phyloP scores from a whole-genome alignment of 2,329 filamentous ascomycete species.

The Fusarium papillatum region DNA sequence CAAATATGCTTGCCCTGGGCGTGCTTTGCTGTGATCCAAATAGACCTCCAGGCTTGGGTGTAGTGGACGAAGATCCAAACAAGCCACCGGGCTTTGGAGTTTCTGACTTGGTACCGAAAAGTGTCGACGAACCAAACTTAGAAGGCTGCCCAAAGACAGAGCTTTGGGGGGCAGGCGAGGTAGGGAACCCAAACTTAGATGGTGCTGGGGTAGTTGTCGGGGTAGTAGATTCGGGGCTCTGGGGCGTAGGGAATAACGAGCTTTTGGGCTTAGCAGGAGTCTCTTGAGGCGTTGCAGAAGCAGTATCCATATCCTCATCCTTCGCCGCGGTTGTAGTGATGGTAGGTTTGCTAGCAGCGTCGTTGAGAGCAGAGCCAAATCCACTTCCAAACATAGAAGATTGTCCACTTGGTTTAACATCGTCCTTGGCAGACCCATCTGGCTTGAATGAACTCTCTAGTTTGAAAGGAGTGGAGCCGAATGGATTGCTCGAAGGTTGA shows the following conservation, averaged over 20 bases:
- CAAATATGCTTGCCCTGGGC: slow-evolving; percentile 39
- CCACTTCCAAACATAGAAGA: slow-evolving; percentile 71
- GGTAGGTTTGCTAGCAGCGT: slow-evolving; percentile 55
- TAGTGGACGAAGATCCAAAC: slow-evolving; percentile 42
- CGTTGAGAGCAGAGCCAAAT: slow-evolving; percentile 71
- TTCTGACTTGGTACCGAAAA: slow-evolving; percentile 47
- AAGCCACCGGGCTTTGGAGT: slow-evolving; percentile 38
- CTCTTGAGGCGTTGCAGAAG: slow-evolving; percentile 50
- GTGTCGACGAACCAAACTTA: slow-evolving; percentile 42
- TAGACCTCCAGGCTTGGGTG: slow-evolving; percentile 44
- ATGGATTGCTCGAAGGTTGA: slow-evolving; percentile 49
- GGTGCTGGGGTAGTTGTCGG: slow-evolving; percentile 67
- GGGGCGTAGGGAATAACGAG: slow-evolving; percentile 41
- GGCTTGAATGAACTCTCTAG: slow-evolving; percentile 77
- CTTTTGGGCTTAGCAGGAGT: slow-evolving; percentile 54
- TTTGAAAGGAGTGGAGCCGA: slow-evolving; percentile 73
- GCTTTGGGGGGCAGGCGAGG: slow-evolving; percentile 49
- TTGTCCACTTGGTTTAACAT: slow-evolving; percentile 62
- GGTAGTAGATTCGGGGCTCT: slow-evolving; percentile 56
- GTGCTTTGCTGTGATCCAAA: slow-evolving; percentile 41
- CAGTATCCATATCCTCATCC: slow-evolving; percentile 67
- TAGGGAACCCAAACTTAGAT: slow-evolving; percentile 58
- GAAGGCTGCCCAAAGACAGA: slow-evolving; percentile 53
- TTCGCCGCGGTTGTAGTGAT: slow-evolving; percentile 53
- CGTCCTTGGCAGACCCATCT: slow-evolving; percentile 72